Conservation (phyloP, 2,329 filamentous ascomycete species). For the Rosellinia necatrix region DNA sequence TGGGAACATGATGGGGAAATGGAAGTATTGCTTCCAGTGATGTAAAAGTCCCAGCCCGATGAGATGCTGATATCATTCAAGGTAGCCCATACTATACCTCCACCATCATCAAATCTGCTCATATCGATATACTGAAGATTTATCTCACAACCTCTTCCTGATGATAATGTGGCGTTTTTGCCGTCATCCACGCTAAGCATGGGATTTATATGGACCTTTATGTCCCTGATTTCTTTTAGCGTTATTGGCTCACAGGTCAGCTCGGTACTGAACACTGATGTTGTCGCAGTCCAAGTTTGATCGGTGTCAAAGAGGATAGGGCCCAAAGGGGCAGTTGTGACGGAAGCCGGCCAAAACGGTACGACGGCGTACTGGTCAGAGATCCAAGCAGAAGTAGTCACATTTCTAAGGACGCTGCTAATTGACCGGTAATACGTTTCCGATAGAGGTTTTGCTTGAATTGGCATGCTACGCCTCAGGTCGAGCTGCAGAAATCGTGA, state of each 20-base stretch:
- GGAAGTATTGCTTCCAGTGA: background rate
- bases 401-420: slow-evolving; percentile 25
- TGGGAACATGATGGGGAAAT: background rate
- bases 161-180: too few relatives aligned
- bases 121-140: background rate
- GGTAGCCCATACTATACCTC: background rate
- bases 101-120: background rate
- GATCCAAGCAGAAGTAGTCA: slow-evolving; percentile 27
- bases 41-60: background rate
- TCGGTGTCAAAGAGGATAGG: background rate
- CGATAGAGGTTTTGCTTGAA: slow-evolving; percentile 18
- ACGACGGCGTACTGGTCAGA: slow-evolving; percentile 23
- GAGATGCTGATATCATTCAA: background rate
- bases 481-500: slow-evolving; percentile 17
- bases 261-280: slow-evolving; percentile 10
- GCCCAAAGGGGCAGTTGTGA: background rate
- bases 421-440: slow-evolving; percentile 26
- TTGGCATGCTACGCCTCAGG: slow-evolving; percentile 11
- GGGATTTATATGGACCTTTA: too few relatives aligned
- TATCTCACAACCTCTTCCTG: background rate
- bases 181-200: too few relatives aligned
- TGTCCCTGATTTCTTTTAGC: background rate
- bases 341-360: slow-evolving; percentile 21
- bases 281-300: slow-evolving; percentile 6
- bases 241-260: background rate